Evolutionary conservation across 768 basidiomycete genomes (phyloP), one percentile per base, ranked within the genome.

Genomic region (Leccinellum albellum): DNA sequence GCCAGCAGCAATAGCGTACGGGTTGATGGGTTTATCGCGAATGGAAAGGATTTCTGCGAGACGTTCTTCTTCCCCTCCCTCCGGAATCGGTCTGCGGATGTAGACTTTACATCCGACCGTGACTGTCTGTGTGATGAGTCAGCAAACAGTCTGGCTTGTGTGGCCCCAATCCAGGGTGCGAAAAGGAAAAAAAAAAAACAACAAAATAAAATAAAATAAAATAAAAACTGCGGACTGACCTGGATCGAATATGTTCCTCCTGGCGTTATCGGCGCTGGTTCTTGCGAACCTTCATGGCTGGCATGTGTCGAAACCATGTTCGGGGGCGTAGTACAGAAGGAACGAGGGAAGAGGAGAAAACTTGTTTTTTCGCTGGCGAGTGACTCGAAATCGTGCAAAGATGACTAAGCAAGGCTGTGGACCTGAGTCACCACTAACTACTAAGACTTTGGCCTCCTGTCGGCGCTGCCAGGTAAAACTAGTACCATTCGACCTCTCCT

Each of bases 11-110:
- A 61, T 51, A 21, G 60, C 58, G 40, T 86, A 90, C 1, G 79
- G 68, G 62, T 84, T 86, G 54, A 79, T 76, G 37, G 88, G 87
- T 73, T 89, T 90, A 70, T 95, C 92, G 49, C 97, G 89, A 54
- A 96, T 94, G 55, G 94, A 96, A 28, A 99, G 80, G 63, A 99
- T 88, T 76, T 99, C 97, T 14, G 95, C 97, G 52, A 94, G 84
- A 48, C 96, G 89, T 68, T 97, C 92, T 75, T 98, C 95, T 47
- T 78, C 74, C 64, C 85, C 78, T 46, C 88, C 91, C 65, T 87
- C 85, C 47, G 86, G 74, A 44, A 82, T 83, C 58, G 88, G 87
- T 62, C 96, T 88, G 44, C 83, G 84, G 63, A 96, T 91, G 75
- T 88, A 94, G 70, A 99, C 83, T 77, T 98, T 98, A 79, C 95